Evolutionary conservation across 345 rosid genomes (phyloP), one percentile per base, ranked within the genome.

Genomic region (Euphorbia tirucalli): DNA sequence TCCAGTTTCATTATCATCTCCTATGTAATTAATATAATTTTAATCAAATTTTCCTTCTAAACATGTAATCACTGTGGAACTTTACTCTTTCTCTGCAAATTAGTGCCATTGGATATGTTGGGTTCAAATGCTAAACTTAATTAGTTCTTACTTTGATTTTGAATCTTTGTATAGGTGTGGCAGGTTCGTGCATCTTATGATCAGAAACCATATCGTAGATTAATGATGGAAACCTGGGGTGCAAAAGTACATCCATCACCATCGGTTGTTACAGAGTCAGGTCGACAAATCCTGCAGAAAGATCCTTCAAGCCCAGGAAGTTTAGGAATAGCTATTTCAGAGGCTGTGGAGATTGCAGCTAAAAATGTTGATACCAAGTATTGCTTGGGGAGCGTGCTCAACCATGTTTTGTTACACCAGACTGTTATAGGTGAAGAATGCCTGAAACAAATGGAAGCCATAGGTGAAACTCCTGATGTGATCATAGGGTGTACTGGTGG

Each of bases 151-250:
- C 6, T 27, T 46, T 30, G 14, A 5, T 1, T 7, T 48, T 5
- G 35, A 28, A 68, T 65, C 64, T 28, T 37, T 55, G 7, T 68
- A 21, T 59, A 93, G 98, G 97, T 94, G 65, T 94, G 97, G 98
- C 98, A 92, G 82, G 97, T 94, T 61, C 95, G 96, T 13, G 96
- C 96, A 52, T 94, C 98, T 0, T 94, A 85, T 52, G 90, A 94
- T 79, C 91, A 87, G 82, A 94, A 94, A 82, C 98, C 98, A 62
- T 94, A 92, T 73, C 90, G 98, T 2, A 77, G 90, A 78, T 57
- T 94, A 74, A 94, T 94, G 98, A 94, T 94, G 98, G 92, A 94
- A 79, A 94, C 98, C 25, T 92, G 98, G 97, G 98, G 97, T 0
- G 97, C 97, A 67, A 89, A 89, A 61, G 96, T 94, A 59, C 96